Evolutionary conservation across 2,329 filamentous ascomycete genomes (phyloP).

Genomic region (Amauroascus verrucosus): DNA sequence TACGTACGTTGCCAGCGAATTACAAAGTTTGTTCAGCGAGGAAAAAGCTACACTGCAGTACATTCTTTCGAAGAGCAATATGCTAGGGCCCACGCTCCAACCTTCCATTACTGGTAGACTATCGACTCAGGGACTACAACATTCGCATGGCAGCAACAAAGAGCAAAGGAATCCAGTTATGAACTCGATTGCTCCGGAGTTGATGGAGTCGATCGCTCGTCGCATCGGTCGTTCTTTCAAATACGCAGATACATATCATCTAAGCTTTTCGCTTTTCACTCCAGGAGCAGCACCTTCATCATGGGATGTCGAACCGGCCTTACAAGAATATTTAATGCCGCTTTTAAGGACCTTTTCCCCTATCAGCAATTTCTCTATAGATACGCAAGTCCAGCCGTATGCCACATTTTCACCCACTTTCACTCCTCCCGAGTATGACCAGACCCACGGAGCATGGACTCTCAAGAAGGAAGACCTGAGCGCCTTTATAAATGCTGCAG

Average conservation of each 20-base stretch:
- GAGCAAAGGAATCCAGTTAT: slow-evolving; percentile 26
- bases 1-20: slow-evolving; percentile 64
- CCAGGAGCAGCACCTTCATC: slow-evolving; percentile 65
- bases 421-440: slow-evolving; percentile 46
- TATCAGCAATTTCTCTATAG: slow-evolving; percentile 91
- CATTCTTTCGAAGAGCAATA: slow-evolving; percentile 50
- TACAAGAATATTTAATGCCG: slow-evolving; percentile 71
- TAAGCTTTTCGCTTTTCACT: slow-evolving; percentile 92
- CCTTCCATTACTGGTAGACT: slow-evolving; percentile 41
- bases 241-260: slow-evolving; percentile 85
- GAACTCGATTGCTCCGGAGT: slow-evolving; percentile 34
- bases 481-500: slow-evolving; percentile 92
- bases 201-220: slow-evolving; percentile 49
- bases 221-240: slow-evolving; percentile 78
- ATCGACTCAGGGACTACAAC: slow-evolving; percentile 21
- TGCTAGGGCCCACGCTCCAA: slow-evolving; percentile 18
- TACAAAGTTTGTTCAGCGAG: slow-evolving; percentile 71
- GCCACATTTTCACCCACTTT: slow-evolving; percentile 58
- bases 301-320: slow-evolving; percentile 80
- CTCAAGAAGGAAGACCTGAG: slow-evolving; percentile 78
- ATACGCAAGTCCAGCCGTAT: slow-evolving; percentile 92
- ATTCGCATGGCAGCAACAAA: slow-evolving; percentile 22
- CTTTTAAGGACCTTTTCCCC: slow-evolving; percentile 66
- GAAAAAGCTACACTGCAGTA: slow-evolving; percentile 79
- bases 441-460: slow-evolving; percentile 49